These are phyloP conservation scores for Trichosporon asahii DNA, from an alignment of 1,284 basidiomycete species.

Conservation along the genomic window DNA sequence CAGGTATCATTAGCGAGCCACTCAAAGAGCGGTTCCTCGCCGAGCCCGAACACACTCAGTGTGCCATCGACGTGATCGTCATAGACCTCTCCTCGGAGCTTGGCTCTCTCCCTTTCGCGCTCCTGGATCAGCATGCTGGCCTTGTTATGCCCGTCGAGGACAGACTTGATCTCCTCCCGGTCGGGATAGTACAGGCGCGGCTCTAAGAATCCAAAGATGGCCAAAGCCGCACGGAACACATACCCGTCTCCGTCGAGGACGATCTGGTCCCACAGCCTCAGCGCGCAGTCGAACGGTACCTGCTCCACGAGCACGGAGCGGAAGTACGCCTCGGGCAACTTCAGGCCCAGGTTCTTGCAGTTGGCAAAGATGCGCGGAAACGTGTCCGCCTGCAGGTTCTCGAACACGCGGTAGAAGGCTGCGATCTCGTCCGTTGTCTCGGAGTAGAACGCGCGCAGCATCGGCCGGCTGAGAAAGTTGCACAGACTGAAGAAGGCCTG, in stretches of 20 bases:
- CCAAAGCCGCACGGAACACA: constrained; percentile 76
- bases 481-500: constrained; percentile 81
- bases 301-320: constrained; percentile 79
- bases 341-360: constrained; percentile 69
- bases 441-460: constrained; percentile 79
- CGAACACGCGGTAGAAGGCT: constrained; percentile 53
- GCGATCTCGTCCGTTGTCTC: constrained; percentile 77
- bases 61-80: constrained; percentile 64
- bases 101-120: constrained; percentile 60
- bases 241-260: constrained; percentile 51
- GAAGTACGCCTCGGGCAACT: constrained; percentile 61
- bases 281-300: constrained; percentile 80
- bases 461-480: constrained; percentile 82
- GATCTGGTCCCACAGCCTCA: constrained; percentile 74
- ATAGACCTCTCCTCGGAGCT: constrained; percentile 46
- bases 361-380: constrained; percentile 98
- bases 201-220: constrained; percentile 79
- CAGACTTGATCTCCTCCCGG: constrained; percentile 67
- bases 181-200: constrained; percentile 58
- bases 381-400: constrained; percentile 47
- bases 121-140: constrained; percentile 45
- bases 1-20: constrained; percentile 63
- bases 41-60: constrained; percentile 81
- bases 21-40: constrained; percentile 79
- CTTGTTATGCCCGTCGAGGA: constrained; percentile 62